Percentiles rank a stretch among this genome's conserved stretches.
Conservation (phyloP, 768 basidiomycete genomes). For the Mycena capillaripes region DNA sequence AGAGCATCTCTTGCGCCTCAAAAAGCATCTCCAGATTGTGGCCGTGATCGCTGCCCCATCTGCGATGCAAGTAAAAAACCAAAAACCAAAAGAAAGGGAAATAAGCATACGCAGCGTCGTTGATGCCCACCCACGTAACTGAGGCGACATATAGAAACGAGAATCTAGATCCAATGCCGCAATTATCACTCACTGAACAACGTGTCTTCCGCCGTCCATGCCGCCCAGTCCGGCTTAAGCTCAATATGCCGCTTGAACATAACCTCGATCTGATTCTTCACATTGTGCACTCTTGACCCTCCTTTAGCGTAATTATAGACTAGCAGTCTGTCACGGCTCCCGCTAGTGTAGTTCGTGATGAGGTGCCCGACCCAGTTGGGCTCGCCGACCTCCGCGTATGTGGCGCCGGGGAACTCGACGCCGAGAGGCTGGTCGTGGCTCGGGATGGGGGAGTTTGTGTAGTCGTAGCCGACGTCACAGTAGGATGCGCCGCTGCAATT, state of each 20-base stretch:
- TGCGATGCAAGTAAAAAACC: background rate
- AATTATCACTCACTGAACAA: constrained; percentile 47
- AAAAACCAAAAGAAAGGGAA: background rate
- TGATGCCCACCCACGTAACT: constrained; percentile 66
- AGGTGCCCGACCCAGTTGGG: constrained; percentile 30
- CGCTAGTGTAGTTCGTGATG: constrained; percentile 33
- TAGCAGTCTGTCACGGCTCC: constrained; percentile 50
- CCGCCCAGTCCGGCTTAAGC: constrained; percentile 42
- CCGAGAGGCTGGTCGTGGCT: constrained; percentile 16
- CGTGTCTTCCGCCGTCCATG: constrained; percentile 47
- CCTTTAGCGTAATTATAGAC: constrained; percentile 61
- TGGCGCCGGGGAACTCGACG: constrained; percentile 20
- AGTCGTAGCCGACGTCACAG: constrained; percentile 19
- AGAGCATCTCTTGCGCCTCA: constrained; percentile 51
- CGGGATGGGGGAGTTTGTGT: background rate
- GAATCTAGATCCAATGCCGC: background rate
- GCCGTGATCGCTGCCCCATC: constrained; percentile 22
- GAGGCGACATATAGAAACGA: too few relatives aligned
- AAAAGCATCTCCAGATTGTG: constrained; percentile 47
- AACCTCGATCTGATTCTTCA: constrained; percentile 47
- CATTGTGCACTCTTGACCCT: constrained; percentile 49
- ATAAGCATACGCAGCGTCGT: constrained; percentile 54
- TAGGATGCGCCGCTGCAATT: constrained; percentile 17
- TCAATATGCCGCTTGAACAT: constrained; percentile 47
- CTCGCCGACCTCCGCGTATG: constrained; percentile 10